These are phyloP conservation scores for Xylogone sp. DNA, from an alignment of 2,329 filamentous ascomycete species.

Conservation along the genomic window DNA sequence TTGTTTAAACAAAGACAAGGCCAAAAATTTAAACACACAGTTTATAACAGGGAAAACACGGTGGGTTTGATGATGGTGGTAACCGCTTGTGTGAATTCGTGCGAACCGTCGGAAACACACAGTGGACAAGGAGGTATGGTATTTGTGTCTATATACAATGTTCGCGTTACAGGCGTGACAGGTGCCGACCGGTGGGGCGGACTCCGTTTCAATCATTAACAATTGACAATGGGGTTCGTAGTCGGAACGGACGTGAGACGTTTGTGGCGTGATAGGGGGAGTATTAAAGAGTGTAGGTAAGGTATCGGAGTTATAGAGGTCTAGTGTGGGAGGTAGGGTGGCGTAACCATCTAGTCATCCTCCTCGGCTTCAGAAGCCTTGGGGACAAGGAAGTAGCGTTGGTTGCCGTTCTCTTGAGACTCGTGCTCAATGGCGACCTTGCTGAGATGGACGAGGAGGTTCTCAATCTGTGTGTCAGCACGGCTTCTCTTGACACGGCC, in stretches of 20 bases:
- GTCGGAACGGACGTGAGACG: neutral
- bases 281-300: neutral
- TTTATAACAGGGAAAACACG: neutral
- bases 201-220: neutral
- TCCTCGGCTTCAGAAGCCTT: slow-evolving; percentile 27
- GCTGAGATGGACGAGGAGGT: slow-evolving; percentile 60
- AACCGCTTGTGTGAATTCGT: neutral
- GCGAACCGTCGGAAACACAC: neutral
- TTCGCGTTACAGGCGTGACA: neutral
- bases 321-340: too few relatives aligned
- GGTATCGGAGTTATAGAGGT: too few relatives aligned
- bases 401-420: slow-evolving; percentile 38
- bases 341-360: slow-evolving; percentile 23
- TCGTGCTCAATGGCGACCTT: slow-evolving; percentile 61
- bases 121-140: neutral
- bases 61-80: neutral
- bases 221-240: neutral
- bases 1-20: too few relatives aligned
- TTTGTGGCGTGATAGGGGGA: neutral
- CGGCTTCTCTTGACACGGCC: slow-evolving; percentile 58
- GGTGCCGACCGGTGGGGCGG: neutral
- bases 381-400: slow-evolving; percentile 21
- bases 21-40: too few relatives aligned
- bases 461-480: slow-evolving; percentile 62
- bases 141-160: neutral